Conservation (phyloP, 208 protist genomes). For the Acanthamoeba lenticulata region DNA sequence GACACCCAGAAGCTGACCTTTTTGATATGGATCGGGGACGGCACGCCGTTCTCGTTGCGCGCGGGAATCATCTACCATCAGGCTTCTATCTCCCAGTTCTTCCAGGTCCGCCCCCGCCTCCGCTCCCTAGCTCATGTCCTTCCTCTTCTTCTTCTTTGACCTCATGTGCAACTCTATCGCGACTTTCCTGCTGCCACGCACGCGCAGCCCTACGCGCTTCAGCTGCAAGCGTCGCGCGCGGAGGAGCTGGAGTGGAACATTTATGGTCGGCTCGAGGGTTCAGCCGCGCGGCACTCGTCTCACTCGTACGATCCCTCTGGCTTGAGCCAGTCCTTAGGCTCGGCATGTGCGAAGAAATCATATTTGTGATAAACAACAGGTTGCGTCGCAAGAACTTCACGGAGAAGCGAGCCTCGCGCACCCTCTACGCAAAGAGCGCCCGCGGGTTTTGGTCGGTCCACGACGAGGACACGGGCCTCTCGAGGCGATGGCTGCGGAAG, state of each 20-base stretch:
- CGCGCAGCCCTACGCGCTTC: background rate
- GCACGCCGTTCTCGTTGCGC: constrained; percentile 40
- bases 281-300: background rate
- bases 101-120: background rate
- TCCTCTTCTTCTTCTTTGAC: background rate
- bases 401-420: constrained; percentile 19
- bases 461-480: background rate
- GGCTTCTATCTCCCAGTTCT: constrained; percentile 10
- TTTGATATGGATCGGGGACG: constrained; percentile 53
- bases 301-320: background rate
- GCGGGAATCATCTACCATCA: constrained; percentile 47
- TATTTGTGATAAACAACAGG: background rate
- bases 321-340: too few species aligned
- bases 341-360: too few species aligned
- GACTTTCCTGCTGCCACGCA: background rate
- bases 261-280: constrained; percentile 36
- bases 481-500: background rate
- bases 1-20: constrained; percentile 36
- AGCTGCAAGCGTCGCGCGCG: constrained; percentile 11
- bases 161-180: background rate
- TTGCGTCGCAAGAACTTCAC: background rate
- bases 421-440: background rate
- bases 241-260: constrained; percentile 47
- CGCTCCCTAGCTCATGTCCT: background rate
- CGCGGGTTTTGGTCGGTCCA: constrained; percentile 25